Evolutionary conservation across 352 stramenopile genomes (phyloP).

Genomic region (Blastocystis sp.): DNA sequence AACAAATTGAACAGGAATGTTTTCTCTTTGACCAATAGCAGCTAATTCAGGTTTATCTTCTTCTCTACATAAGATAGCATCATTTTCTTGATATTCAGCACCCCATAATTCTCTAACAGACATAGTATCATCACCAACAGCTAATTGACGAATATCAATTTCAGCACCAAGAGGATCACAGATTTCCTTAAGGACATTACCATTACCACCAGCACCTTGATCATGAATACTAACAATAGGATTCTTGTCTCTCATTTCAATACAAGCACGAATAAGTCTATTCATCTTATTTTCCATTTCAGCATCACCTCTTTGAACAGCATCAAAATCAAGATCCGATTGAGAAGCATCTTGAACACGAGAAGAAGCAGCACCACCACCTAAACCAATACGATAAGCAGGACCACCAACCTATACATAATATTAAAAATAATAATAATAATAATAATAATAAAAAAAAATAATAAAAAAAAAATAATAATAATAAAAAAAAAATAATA

Average conservation of each 20-base stretch:
- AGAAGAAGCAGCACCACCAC: slow-evolving; percentile 78
- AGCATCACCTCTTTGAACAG: slow-evolving; percentile 90
- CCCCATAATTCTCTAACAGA: slow-evolving; percentile 96
- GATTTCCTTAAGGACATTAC: slow-evolving; percentile 98
- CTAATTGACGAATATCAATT: slow-evolving; percentile 78
- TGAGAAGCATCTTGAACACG: slow-evolving; percentile 74
- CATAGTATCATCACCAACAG: slow-evolving; percentile 86
- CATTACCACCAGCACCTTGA: slow-evolving; percentile 93
- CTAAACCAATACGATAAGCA: slow-evolving; percentile 93
- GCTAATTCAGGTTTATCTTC: slow-evolving; percentile 69
- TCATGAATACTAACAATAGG: slow-evolving; percentile 97
- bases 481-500: too few species aligned
- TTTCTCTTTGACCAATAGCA: slow-evolving; percentile 80
- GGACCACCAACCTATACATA: slow-evolving; percentile 64
- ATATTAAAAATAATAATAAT: not conserved
- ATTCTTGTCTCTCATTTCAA: slow-evolving; percentile 83
- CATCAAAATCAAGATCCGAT: slow-evolving; percentile 89
- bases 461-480: too few species aligned
- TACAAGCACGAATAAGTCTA: slow-evolving; percentile 87
- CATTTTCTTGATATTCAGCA: slow-evolving; percentile 98
- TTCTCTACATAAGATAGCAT: slow-evolving; percentile 74
- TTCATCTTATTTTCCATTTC: slow-evolving; percentile 99
- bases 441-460: too few species aligned
- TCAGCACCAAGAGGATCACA: slow-evolving; percentile 74
- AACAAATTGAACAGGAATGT: slow-evolving; percentile 79